These are phyloP conservation scores for Botrytis sinoallii DNA, from an alignment of 2,329 filamentous ascomycete species.

Conservation along the genomic window DNA sequence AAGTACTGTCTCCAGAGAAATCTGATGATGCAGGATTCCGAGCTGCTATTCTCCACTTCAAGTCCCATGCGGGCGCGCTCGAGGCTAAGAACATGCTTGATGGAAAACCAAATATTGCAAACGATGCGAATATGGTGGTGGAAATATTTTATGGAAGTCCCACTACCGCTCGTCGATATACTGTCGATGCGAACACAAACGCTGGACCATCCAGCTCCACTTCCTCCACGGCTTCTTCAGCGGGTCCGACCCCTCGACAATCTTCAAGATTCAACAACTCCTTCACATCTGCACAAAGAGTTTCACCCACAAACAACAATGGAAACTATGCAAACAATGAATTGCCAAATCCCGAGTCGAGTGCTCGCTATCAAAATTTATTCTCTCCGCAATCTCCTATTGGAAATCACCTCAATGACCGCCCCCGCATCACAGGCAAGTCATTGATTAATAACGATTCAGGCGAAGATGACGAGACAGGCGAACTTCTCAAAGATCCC, in stretches of 20 bases:
- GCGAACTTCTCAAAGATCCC: conserved; percentile 67
- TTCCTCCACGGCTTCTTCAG: conserved; percentile 43
- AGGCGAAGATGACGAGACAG: conserved; percentile 68
- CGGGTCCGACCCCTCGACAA: conserved; percentile 33
- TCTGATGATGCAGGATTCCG: conserved; percentile 50
- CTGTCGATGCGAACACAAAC: conserved; percentile 48
- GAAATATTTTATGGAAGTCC: conserved; percentile 50
- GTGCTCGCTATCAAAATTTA: conserved; percentile 55
- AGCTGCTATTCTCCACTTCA: conserved; percentile 54
- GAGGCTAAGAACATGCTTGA: conserved; percentile 58
- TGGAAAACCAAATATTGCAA: conserved; percentile 51
- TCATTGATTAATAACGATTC: conserved; percentile 68
- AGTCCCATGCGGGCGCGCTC: conserved; percentile 49
- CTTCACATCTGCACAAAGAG: conserved; percentile 47
- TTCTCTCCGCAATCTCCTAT: conserved; percentile 75
- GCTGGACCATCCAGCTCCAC: conserved; percentile 41
- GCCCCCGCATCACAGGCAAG: conserved; percentile 61
- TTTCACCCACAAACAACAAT: conserved; percentile 56
- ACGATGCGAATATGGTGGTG: conserved; percentile 52
- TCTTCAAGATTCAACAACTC: conserved; percentile 55
- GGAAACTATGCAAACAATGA: conserved; percentile 54
- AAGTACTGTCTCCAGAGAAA: conserved; percentile 50
- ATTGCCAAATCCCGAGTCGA: conserved; percentile 55
- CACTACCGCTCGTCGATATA: conserved; percentile 48
- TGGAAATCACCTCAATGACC: conserved; percentile 64